Conservation (phyloP, 1,284 basidiomycete genomes). For the Ceratorhiza oryzae-sativae region DNA sequence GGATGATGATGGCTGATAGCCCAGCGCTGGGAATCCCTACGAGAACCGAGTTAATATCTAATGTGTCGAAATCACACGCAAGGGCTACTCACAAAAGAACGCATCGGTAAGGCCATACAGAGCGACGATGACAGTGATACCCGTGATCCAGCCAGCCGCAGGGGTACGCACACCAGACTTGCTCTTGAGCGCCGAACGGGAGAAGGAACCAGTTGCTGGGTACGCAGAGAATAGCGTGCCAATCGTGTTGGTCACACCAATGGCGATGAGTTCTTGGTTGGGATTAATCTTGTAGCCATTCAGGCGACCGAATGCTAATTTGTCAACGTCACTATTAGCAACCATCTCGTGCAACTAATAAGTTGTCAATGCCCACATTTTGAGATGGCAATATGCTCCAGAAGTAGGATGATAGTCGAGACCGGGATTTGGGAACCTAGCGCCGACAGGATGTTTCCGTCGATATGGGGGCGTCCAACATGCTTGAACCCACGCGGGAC, state of each 20-base stretch:
- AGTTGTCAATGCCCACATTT: slow-evolving; percentile 65
- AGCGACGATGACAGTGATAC: slow-evolving; percentile 90
- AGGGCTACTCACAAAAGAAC: slow-evolving; percentile 41
- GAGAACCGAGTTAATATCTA: slow-evolving; percentile 41
- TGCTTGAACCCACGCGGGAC: slow-evolving; percentile 78
- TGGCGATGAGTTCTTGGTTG: slow-evolving; percentile 96
- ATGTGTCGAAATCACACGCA: slow-evolving; percentile 2
- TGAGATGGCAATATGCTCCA: slow-evolving; percentile 97
- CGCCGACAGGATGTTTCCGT: slow-evolving; percentile 67
- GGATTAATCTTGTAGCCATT: slow-evolving; percentile 99
- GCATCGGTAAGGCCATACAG: slow-evolving; percentile 86
- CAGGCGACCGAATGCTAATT: slow-evolving; percentile 87
- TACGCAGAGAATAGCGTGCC: slow-evolving; percentile 91
- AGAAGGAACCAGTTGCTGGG: slow-evolving; percentile 98
- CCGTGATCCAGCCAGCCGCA: slow-evolving; percentile 85
- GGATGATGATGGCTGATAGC: slow-evolving; percentile 94
- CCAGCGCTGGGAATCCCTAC: slow-evolving; percentile 57
- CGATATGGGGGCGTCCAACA: slow-evolving; percentile 76
- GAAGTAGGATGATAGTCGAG: slow-evolving; percentile 91
- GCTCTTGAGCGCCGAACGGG: slow-evolving; percentile 93
- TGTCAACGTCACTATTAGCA: not conserved
- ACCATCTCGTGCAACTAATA: not conserved
- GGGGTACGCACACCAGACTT: slow-evolving; percentile 98
- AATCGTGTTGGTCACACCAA: slow-evolving; percentile 92
- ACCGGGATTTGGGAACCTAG: slow-evolving; percentile 85